Conservation (phyloP, 257 asterid genomes). For the Eucommia ulmoides region DNA sequence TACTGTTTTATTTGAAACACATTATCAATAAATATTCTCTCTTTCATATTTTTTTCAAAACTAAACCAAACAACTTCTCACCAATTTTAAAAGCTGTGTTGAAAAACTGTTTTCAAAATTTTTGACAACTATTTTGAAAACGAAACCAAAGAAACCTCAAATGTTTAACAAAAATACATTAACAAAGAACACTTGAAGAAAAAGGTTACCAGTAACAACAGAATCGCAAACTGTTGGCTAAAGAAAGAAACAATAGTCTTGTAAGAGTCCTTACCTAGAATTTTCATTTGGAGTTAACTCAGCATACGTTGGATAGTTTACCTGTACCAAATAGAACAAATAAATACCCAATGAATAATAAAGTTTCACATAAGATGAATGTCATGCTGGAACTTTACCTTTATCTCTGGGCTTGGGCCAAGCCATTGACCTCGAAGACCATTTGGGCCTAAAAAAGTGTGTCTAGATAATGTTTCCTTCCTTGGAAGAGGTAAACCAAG, state of each 20-base stretch:
- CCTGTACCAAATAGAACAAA: constrained; percentile 34
- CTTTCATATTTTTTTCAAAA: too few relatives aligned
- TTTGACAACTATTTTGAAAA: too few relatives aligned
- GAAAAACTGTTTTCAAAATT: too few relatives aligned
- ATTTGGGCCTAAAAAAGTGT: constrained; percentile 76
- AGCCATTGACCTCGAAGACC: constrained; percentile 85
- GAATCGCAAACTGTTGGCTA: background rate
- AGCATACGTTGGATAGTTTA: constrained; percentile 63
- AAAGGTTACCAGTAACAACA: too few relatives aligned
- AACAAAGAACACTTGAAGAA: too few relatives aligned
- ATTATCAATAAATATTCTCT: too few relatives aligned
- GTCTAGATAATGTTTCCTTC: constrained; percentile 87
- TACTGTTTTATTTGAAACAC: too few relatives aligned
- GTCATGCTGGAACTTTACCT: constrained; percentile 30
- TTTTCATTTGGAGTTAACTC: constrained; percentile 42
- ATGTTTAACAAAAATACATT: too few relatives aligned
- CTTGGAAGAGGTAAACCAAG: constrained; percentile 69
- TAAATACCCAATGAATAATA: too few relatives aligned
- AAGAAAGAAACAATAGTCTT: background rate
- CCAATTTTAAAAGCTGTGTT: too few relatives aligned
- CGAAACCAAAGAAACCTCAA: too few relatives aligned
- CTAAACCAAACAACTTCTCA: too few relatives aligned
- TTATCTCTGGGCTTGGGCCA: constrained; percentile 55
- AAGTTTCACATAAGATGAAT: constrained; percentile 4
- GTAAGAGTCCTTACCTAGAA: constrained; percentile 43